A percentile compares a stretch with the other conserved stretches of the same genome.
These are phyloP conservation scores for Aspergillus thermomutatus DNA, from an alignment of 2,329 filamentous ascomycete genomes.

Conservation along the genomic window DNA sequence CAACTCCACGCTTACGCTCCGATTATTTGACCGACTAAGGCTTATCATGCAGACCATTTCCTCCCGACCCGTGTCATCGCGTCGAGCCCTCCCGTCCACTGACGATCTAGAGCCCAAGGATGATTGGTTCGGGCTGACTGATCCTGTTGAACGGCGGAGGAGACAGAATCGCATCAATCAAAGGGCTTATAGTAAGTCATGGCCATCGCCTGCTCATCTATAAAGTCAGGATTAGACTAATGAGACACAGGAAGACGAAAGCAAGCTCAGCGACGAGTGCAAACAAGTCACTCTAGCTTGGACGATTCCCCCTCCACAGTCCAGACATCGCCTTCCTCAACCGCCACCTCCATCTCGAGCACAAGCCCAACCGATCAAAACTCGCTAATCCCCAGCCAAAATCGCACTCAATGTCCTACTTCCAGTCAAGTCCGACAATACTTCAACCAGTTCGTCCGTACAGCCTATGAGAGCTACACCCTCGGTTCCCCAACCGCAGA, in stretches of 20 bases:
- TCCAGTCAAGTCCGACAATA: background rate
- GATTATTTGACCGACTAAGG: background rate
- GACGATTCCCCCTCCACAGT: background rate
- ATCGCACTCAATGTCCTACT: background rate
- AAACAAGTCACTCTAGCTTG: background rate
- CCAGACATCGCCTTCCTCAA: background rate
- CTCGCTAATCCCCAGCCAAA: background rate
- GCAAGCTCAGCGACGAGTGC: constrained; percentile 8
- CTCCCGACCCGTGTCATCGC: background rate
- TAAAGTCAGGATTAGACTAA: background rate
- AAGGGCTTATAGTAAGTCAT: constrained; percentile 25
- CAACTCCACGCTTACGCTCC: background rate
- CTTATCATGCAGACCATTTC: background rate
- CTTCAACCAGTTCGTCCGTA: constrained; percentile 17
- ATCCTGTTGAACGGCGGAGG: constrained; percentile 25
- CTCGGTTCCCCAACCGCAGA: constrained; percentile 25
- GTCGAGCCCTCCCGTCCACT: background rate
- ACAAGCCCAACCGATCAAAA: background rate
- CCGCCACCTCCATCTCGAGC: background rate
- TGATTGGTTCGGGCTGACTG: constrained; percentile 25
- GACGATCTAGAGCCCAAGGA: constrained; percentile 3
- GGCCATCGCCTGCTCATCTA: background rate
- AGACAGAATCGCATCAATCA: constrained; percentile 32
- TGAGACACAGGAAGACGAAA: constrained; percentile 18
- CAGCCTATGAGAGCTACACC: constrained; percentile 24